Conservation (phyloP, 768 basidiomycete genomes). For the Botryobasidium botryosum region DNA sequence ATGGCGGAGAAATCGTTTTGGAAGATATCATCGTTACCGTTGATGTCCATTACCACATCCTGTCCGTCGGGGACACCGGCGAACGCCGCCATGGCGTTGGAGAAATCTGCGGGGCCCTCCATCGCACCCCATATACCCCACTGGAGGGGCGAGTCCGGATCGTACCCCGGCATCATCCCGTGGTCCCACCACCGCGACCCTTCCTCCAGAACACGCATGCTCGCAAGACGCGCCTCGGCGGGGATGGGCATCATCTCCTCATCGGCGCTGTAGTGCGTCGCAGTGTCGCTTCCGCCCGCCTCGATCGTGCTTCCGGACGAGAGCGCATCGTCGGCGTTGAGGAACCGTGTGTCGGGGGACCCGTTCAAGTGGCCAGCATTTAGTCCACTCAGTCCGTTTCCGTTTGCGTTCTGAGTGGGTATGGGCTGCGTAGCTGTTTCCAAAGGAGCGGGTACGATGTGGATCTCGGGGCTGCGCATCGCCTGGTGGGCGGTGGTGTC, state of each 20-base stretch:
- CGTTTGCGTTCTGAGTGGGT: too few species aligned
- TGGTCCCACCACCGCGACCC: constrained; percentile 7
- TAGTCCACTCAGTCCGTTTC: too few species aligned
- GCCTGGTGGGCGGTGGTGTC: constrained; percentile 3
- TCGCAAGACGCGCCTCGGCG: too few species aligned
- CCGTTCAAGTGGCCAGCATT: not conserved
- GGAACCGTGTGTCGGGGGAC: not conserved
- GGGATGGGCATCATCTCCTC: constrained; percentile 6
- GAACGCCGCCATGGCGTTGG: too few species aligned
- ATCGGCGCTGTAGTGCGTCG: constrained; percentile 5
- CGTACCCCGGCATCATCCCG: constrained; percentile 6
- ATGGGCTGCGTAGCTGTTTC: not conserved
- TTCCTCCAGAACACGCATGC: constrained; percentile 4
- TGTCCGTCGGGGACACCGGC: too few species aligned
- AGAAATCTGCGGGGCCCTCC: too few species aligned
- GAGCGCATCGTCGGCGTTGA: not conserved
- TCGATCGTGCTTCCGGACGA: constrained; percentile 6
- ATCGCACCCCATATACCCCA: too few species aligned
- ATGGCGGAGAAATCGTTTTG: too few species aligned
- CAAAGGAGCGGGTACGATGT: not conserved
- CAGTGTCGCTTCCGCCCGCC: not conserved
- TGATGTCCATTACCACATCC: too few species aligned
- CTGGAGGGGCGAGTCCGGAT: too few species aligned
- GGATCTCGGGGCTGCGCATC: not conserved
- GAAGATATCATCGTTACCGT: too few species aligned